Percentiles rank a stretch among this genome's conserved stretches.
phyloP scores from a whole-genome alignment of 140 eudicot genomes.

The Erigeron philadelphicus region DNA sequence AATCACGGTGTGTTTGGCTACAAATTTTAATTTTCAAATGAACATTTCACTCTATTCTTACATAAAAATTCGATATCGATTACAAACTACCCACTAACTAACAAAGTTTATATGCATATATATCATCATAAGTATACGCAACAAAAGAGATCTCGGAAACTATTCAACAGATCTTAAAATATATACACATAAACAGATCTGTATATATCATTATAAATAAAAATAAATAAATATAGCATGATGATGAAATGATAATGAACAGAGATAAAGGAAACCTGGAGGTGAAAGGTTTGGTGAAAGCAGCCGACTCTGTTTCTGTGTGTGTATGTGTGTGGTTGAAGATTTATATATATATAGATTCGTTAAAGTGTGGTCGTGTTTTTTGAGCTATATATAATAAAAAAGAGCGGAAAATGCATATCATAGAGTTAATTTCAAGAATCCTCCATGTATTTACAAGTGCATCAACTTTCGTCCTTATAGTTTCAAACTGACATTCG shows the following conservation, averaged over 20 bases:
- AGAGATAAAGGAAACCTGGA: neutral
- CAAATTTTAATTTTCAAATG: too few species aligned
- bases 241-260: neutral
- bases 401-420: neutral
- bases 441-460: too few species aligned
- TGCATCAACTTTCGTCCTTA: too few species aligned
- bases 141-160: neutral
- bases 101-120: neutral
- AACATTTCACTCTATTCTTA: neutral
- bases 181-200: neutral
- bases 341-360: neutral
- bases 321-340: neutral
- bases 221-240: neutral
- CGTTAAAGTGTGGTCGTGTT: constrained; percentile 1
- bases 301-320: constrained; percentile 1
- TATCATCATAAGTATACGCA: neutral
- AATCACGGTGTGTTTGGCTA: too few species aligned
- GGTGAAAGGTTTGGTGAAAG: neutral
- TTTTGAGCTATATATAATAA: neutral
- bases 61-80: neutral
- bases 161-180: neutral
- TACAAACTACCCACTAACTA: neutral
- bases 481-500: too few species aligned
- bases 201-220: neutral
- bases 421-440: too few species aligned